These are phyloP conservation scores for Geotrichum australiense DNA, from an alignment of 1,139 yeast species.

Conservation along the genomic window DNA sequence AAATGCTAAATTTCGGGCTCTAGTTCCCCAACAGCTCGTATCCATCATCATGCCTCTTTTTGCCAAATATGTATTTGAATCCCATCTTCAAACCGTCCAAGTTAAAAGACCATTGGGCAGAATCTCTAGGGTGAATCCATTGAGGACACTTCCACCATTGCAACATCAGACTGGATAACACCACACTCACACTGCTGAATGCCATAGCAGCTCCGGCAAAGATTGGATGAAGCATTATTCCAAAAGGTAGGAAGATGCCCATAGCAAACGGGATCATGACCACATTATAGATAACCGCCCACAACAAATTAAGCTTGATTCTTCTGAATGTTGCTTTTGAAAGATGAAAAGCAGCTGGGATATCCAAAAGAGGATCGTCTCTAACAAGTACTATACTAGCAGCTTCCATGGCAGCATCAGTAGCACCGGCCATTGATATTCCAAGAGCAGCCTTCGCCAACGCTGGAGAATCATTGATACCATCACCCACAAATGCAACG, in stretches of 20 bases:
- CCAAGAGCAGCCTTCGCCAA: slow-evolving; percentile 84
- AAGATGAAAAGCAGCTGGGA: slow-evolving; percentile 66
- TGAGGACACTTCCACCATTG: slow-evolving; percentile 37
- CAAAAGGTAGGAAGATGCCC: slow-evolving; percentile 81
- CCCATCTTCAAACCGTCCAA: too few relatives aligned
- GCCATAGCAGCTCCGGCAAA: slow-evolving; percentile 92
- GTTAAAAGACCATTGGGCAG: too few relatives aligned
- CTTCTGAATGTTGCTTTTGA: slow-evolving; percentile 64
- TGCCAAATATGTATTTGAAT: too few relatives aligned
- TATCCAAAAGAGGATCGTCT: slow-evolving; percentile 48
- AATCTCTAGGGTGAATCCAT: too few relatives aligned
- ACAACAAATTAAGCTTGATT: slow-evolving; percentile 71
- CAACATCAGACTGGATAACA: slow-evolving; percentile 66
- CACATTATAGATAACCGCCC: slow-evolving; percentile 82
- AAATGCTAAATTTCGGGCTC: too few relatives aligned
- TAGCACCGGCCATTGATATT: slow-evolving; percentile 84
- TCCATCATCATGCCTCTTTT: too few relatives aligned
- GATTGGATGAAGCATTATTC: slow-evolving; percentile 77
- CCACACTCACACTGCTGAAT: slow-evolving; percentile 82
- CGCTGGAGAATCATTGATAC: slow-evolving; percentile 95
- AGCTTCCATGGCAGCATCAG: slow-evolving; percentile 93
- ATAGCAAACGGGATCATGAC: slow-evolving; percentile 93
- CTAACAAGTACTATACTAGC: slow-evolving; percentile 77
- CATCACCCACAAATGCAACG: slow-evolving; percentile 93
- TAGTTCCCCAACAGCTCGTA: too few relatives aligned